Evolutionary conservation across 2,329 filamentous ascomycete species (phyloP), one percentile per base, ranked within the genome.

Genomic region (Colletotrichum liriopes): DNA sequence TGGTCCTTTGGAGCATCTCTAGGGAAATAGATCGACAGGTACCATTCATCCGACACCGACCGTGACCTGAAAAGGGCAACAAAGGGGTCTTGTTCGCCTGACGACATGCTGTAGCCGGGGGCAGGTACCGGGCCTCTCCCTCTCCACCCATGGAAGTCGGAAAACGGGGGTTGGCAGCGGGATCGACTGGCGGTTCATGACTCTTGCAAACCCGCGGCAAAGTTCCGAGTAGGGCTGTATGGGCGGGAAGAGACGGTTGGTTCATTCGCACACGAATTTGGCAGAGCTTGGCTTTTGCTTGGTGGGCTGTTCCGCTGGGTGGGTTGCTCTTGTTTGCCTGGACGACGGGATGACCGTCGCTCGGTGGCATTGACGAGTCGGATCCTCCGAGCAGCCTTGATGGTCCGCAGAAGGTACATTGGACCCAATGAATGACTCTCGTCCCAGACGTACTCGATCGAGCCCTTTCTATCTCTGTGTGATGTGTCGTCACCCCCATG

Each of bases 141-240:
- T 37, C 69, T 35, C 45, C 39, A 60, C 62, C 54, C 32, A 29
- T 51, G 69, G 29, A 69, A 41, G 43, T 63, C 45, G 43, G 69
- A 55, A 49, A 62, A 62, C 58, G 56, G 65, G 69, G 69, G 32
- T 37, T 18, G 43, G 51, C 51, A 35, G 52, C 69, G 65, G 69
- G 69, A 72, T 69, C 58, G 58, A n/a, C 69, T 52, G 39, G 51
- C 51, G 26, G 18, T 54, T 64, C 69, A 72, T 69, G 69, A 72
- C 69, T 72, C 69, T 72, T 61, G 54, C 69, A 56, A 69, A 59
- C 52, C 39, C 59, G 55, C 59, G 65, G 65, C 52, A 61, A 54
- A 39, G 35, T 51, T 62, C 59, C 59, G 59, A 54, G 58, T 69
- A 69, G 69, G 65, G 69, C 65, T 69, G 69, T 59, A 35, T 29